Evolutionary conservation across 2,329 filamentous ascomycete species (phyloP), one percentile per base, ranked within the genome.

Genomic region (Thielaviopsis musarum): DNA sequence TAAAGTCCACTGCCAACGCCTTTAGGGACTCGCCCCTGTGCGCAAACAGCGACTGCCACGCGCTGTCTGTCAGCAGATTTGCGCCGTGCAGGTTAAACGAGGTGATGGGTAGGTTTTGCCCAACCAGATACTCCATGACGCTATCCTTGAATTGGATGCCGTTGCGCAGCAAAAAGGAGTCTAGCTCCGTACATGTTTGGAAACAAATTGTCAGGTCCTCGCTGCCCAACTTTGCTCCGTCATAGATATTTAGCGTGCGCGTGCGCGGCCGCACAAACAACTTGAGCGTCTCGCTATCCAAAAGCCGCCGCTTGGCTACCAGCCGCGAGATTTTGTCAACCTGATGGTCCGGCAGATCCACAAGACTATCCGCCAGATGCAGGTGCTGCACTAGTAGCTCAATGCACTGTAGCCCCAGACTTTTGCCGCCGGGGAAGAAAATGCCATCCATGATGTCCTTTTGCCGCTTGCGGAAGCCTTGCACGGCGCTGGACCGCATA

Each of bases 131-230:
- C 57, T 88, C 81, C 70, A 96, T 78, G 51, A 90, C 86, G 48
- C 77, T 76, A 66, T 96, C 87, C 70, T 95, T 95, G 75, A 96
- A 85, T 67, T 95, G 91, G 56, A 93, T 87, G n/a, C 85, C 88
- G 66, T 91, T 91, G 55, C 86, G 83, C 12, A 95, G 73, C 64
- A 89, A 86, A 60, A 96, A 76, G 52, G 78, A 78, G 65, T 81
- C 81, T 58, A 95, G 73, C 5, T 76, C 76, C 0, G 87, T 82
- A 60, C 87, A 83, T 2, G 82, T 77, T 57, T 89, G 85, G 63
- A 96, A 90, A 51, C 95, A 88, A 64, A 84, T 80, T 54, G 87
- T 79, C 64, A 86, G 90, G 66, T 97, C 89, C 64, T 90, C 81
- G 1, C 81, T 79, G 55, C 80, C 79, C 12, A 97, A 78, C 64